phyloP scores from a whole-genome alignment of 2,329 filamentous ascomycete species.

The Dactylellina parvicollis region DNA sequence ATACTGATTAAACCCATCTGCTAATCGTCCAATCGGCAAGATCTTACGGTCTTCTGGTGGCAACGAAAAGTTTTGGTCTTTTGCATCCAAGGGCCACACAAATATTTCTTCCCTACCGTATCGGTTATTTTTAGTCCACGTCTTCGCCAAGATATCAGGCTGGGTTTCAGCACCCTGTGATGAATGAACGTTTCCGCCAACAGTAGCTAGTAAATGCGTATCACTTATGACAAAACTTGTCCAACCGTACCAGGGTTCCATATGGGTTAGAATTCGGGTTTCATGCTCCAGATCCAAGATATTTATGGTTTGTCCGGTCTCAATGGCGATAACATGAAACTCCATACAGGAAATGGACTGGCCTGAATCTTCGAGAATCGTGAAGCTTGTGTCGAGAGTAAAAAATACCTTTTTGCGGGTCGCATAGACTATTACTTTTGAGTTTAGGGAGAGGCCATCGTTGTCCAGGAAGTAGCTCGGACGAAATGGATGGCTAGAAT shows the following conservation, averaged over 20 bases:
- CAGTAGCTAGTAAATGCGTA: constrained; percentile 54
- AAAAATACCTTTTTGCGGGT: constrained; percentile 54
- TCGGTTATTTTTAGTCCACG: constrained; percentile 45
- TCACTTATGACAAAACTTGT: constrained; percentile 57
- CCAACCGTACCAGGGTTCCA: constrained; percentile 55
- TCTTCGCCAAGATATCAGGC: constrained; percentile 14
- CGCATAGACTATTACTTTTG: constrained; percentile 55
- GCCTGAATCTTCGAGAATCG: neutral
- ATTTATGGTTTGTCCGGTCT: constrained; percentile 56
- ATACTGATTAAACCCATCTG: constrained; percentile 29
- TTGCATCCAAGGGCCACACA: constrained; percentile 36
- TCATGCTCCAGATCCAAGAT: constrained; percentile 56
- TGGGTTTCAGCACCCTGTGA: constrained; percentile 34
- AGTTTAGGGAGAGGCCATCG: constrained; percentile 55
- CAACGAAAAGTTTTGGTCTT: constrained; percentile 21
- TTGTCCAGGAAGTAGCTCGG: constrained; percentile 56
- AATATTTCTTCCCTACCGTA: constrained; percentile 55
- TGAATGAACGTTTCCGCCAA: constrained; percentile 53
- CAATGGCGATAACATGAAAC: constrained; percentile 56
- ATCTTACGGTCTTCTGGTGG: constrained; percentile 34
- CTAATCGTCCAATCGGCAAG: constrained; percentile 28
- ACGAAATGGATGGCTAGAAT: constrained; percentile 14
- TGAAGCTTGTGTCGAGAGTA: neutral
- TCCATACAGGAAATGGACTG: constrained; percentile 55
- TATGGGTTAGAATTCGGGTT: constrained; percentile 20